Evolutionary conservation across 1,284 basidiomycete species (phyloP).

Genomic region (Chalciporus sp.): DNA sequence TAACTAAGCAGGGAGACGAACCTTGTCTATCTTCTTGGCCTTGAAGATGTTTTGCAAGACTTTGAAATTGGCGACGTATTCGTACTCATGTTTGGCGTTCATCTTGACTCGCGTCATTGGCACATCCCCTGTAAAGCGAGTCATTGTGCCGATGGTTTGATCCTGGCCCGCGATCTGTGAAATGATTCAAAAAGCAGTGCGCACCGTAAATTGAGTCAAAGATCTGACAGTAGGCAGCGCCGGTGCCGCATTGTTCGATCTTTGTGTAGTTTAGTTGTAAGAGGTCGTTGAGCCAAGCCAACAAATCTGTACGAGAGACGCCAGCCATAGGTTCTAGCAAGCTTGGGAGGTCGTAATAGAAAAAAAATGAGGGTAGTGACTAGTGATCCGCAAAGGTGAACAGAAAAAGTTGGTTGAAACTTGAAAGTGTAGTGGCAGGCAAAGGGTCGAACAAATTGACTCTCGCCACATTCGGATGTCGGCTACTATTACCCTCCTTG

Average conservation of each 20-base stretch:
- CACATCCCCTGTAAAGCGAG: slow-evolving; percentile 60
- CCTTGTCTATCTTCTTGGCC: slow-evolving; percentile 91
- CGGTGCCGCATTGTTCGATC: slow-evolving; percentile 91
- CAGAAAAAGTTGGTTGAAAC: too few species aligned
- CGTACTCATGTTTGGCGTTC: slow-evolving; percentile 94
- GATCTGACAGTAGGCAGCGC: slow-evolving; percentile 89
- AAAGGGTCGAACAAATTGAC: neutral
- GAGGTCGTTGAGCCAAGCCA: slow-evolving; percentile 94
- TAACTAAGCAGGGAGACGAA: slow-evolving; percentile 36
- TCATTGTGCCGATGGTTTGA: slow-evolving; percentile 12
- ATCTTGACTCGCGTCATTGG: slow-evolving; percentile 91
- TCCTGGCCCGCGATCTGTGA: slow-evolving; percentile 18
- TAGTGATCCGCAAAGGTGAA: too few species aligned
- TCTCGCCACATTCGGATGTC: slow-evolving; percentile 1
- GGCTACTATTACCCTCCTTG: too few species aligned
- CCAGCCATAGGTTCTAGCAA: slow-evolving; percentile 23
- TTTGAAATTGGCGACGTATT: slow-evolving; percentile 95
- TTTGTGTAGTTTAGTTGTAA: slow-evolving; percentile 91
- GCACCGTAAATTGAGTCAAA: slow-evolving; percentile 91
- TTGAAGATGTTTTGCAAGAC: slow-evolving; percentile 91
- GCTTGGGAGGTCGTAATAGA: neutral
- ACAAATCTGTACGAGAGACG: slow-evolving; percentile 80
- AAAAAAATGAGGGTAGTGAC: slow-evolving; percentile 2
- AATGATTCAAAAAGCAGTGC: slow-evolving; percentile 27
- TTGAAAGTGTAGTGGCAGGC: neutral